These are phyloP conservation scores for Solanum boliviense DNA, from an alignment of 257 asterid genomes.

Conservation along the genomic window DNA sequence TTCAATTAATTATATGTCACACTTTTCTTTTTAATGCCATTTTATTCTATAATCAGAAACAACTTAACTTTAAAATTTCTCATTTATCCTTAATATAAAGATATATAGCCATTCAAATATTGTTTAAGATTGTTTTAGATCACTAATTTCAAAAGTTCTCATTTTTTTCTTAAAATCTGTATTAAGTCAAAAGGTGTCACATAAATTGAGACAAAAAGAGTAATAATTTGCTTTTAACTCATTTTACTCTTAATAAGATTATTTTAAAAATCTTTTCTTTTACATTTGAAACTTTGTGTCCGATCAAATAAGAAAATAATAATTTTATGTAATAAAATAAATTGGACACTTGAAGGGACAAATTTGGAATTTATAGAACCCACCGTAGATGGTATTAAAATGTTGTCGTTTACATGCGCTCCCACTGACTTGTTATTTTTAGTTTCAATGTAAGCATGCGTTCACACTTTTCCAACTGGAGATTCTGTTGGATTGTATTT, in stretches of 20 bases:
- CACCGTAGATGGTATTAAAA: slow-evolving; percentile 9
- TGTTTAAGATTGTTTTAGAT: neutral
- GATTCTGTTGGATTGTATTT: slow-evolving; percentile 1
- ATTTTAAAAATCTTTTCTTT: neutral
- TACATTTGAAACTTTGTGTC: neutral
- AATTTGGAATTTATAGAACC: neutral
- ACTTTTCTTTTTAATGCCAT: neutral
- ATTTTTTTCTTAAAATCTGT: neutral
- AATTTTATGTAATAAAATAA: neutral
- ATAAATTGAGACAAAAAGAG: too few relatives aligned
- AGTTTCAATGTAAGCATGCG: slow-evolving; percentile 4
- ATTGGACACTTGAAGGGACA: slow-evolving; percentile 8
- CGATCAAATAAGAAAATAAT: neutral
- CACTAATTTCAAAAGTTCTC: neutral
- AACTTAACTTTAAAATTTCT: neutral
- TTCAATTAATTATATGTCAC: neutral
- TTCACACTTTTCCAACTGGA: slow-evolving; percentile 16
- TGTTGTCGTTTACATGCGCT: neutral
- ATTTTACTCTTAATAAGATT: neutral
- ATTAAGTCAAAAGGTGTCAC: neutral
- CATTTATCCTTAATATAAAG: neutral
- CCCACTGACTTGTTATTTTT: neutral
- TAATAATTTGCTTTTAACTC: neutral
- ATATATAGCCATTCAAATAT: neutral
- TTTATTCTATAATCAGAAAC: neutral